Evolutionary conservation across 495 filamentous ascomycete genomes (phyloP).

Genomic region (Penicillium arizonense): DNA sequence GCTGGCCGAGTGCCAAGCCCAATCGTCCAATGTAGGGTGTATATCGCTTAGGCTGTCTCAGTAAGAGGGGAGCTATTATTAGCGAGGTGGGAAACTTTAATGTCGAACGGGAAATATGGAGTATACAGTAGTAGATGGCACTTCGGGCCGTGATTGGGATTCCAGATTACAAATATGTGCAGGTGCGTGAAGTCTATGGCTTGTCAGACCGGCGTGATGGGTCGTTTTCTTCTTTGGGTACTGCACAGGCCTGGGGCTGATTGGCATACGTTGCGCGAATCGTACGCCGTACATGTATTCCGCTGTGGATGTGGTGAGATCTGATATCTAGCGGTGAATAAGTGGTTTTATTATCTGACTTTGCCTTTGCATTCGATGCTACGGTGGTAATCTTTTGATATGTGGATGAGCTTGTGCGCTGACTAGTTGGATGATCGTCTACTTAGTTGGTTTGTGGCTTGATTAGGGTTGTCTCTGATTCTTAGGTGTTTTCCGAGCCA

Average conservation of each 20-base stretch:
- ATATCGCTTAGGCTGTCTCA: constrained; percentile 2
- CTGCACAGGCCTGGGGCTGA: background rate
- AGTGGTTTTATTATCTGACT: background rate
- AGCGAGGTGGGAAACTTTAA: constrained; percentile 1
- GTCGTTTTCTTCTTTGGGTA: background rate
- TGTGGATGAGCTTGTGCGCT: background rate
- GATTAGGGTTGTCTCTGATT: background rate
- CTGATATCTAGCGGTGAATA: background rate
- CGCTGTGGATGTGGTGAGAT: background rate
- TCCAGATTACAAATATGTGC: too few relatives aligned
- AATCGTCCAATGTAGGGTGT: background rate
- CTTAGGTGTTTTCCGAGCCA: background rate
- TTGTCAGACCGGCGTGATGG: background rate
- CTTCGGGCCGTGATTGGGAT: too few relatives aligned
- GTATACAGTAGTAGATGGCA: too few relatives aligned
- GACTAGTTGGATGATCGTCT: background rate
- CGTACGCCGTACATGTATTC: background rate
- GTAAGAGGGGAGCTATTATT: constrained; percentile 1
- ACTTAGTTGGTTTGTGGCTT: background rate
- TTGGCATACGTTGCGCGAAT: background rate
- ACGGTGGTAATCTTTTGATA: background rate
- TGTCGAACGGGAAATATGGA: too few relatives aligned
- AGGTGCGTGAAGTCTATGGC: too few relatives aligned
- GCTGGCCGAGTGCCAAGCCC: background rate
- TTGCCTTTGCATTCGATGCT: background rate